Percentiles rank a stretch among this genome's conserved stretches.
Evolutionary conservation across 192 early-diverging fungal genomes (phyloP).

Genomic region (Coemansia guatemalensis): DNA sequence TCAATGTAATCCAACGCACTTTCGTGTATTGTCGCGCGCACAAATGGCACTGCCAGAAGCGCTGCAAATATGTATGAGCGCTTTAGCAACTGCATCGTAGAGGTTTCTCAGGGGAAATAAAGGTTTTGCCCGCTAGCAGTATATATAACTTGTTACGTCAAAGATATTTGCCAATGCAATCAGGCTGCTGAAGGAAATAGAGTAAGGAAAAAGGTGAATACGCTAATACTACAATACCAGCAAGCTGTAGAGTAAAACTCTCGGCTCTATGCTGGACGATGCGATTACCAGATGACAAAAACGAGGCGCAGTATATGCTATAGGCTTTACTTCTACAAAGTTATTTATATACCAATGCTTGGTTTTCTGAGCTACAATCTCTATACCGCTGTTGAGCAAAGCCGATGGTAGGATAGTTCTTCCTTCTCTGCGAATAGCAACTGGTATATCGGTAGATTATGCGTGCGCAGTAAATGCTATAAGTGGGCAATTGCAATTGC

Average conservation of each 20-base stretch:
- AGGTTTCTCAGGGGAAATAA: background rate
- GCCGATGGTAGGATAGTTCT: too few species aligned
- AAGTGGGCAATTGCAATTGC: slow-evolving; percentile 7
- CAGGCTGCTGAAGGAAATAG: background rate
- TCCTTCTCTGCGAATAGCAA: background rate
- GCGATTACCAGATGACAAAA: background rate
- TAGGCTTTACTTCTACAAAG: background rate
- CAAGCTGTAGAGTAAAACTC: background rate
- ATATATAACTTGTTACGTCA: background rate
- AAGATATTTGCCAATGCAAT: background rate
- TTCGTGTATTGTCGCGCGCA: background rate
- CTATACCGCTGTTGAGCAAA: background rate
- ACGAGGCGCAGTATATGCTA: background rate
- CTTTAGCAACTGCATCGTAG: slow-evolving; percentile 1
- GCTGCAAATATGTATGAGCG: slow-evolving; percentile 7
- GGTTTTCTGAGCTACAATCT: background rate
- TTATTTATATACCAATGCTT: background rate
- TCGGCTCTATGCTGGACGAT: background rate
- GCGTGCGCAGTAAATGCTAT: slow-evolving; percentile 2
- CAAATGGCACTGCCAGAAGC: background rate
- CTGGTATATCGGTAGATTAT: background rate
- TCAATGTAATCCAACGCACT: slow-evolving; percentile 38
- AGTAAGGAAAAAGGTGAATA: background rate
- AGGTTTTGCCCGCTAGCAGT: background rate
- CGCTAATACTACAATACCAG: background rate